Evolutionary conservation across 2,329 filamentous ascomycete genomes (phyloP), one percentile per base, ranked within the genome.

Genomic region (Orbilia brochopaga): DNA sequence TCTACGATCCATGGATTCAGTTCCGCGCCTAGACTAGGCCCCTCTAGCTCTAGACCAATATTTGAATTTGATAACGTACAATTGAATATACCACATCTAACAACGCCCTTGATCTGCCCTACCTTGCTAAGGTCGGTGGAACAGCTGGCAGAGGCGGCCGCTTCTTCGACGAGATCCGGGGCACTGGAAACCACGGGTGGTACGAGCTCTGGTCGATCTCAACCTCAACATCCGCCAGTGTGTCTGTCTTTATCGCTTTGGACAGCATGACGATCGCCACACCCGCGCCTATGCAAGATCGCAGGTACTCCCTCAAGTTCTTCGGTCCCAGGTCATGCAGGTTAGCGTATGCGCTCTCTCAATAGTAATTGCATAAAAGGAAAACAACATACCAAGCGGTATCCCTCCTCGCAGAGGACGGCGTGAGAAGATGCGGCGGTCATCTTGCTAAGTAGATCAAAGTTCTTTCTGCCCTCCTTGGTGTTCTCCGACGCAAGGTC

Each of bases 231-330:
- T 74, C 74, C 24, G 73, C 65, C 37, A 75, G 74, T 19, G 75
- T 74, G 50, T 69, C 73, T 73, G 44, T 74, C 67, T 81, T 79
- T 7, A 88, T 75, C 1, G 83, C 83, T 78, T 86, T 88, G 76
- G 83, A 84, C 53, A 89, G 78, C 0, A 82, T 82, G 23, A 83
- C 83, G 48, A 90, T 83, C 0, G 87, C 85, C 73, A 92, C 84
- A 4, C 86, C 86, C 0, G 88, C 83, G 7, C 86, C 86, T 72
- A 92, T 91, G 74, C 87, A 88, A n/a, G 88, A 86, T 76, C 86
- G 87, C 76, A 90, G 82, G 46, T 74, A 73, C 50, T 76, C 73
- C 24, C 73, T 69, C 51, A 76, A 59, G 46, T 76, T 76, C 74
- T 75, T 21, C 19, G 37, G 30, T 37, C 15, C 19, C 46, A 13